These are phyloP conservation scores for Stephania yunnanensis DNA, from an alignment of 164 flowering plant genomes.

Conservation along the genomic window DNA sequence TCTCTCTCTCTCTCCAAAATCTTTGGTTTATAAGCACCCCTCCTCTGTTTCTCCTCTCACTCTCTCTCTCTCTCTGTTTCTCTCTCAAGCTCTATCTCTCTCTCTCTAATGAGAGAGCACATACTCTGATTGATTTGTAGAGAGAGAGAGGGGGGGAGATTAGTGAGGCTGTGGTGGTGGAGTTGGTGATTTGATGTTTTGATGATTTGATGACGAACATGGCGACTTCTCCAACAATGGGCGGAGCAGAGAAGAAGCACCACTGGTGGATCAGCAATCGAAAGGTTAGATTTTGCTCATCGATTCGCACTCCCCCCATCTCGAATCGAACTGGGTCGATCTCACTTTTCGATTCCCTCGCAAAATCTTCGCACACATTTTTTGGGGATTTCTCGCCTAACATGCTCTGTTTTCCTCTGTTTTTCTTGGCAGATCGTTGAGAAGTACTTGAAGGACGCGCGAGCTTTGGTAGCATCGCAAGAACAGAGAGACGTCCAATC, in stretches of 20 bases:
- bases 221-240: constrained; percentile 43
- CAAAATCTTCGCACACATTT: background rate
- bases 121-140: no score
- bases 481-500: constrained; percentile 58
- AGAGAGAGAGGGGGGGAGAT: background rate
- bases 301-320: background rate
- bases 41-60: background rate
- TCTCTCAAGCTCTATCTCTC: background rate
- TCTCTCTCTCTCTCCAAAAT: constrained; percentile 1
- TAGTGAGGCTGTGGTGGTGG: no score
- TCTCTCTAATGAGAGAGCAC: background rate
- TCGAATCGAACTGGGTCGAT: background rate
- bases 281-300: constrained; percentile 41
- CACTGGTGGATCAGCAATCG: constrained; percentile 92
- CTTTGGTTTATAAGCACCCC: constrained; percentile 4
- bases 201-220: constrained; percentile 25
- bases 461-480: constrained; percentile 50
- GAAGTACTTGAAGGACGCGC: constrained; percentile 70
- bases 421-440: constrained; percentile 55
- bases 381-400: background rate
- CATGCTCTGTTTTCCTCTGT: background rate
- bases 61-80: constrained; percentile 12
- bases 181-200: background rate
- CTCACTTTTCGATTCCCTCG: background rate
- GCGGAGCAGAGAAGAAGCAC: constrained; percentile 59